A percentile compares a stretch with the other conserved stretches of the same genome.
These are phyloP conservation scores for Leptomonas pyrrhocoris DNA, from an alignment of 208 protist genomes.

Conservation along the genomic window DNA sequence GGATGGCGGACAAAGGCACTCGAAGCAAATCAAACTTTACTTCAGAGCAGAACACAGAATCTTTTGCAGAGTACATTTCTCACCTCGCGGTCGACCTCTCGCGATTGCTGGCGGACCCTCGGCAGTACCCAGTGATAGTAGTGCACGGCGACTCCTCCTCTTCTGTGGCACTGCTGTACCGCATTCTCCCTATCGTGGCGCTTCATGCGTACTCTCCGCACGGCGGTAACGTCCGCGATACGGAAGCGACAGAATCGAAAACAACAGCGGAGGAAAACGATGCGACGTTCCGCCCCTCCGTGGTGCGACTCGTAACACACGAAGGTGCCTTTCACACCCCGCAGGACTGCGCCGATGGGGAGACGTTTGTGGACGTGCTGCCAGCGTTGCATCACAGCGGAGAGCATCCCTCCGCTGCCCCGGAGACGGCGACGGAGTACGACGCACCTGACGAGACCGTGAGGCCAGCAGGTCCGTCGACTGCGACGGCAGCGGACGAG, in stretches of 20 bases:
- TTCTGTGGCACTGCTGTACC: conserved; percentile 21
- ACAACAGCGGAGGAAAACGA: neutral
- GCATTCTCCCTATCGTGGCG: conserved; percentile 10
- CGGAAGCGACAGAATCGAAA: neutral
- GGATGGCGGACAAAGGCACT: no score
- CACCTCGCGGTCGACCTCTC: neutral
- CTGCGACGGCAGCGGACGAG: neutral
- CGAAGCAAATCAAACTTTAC: neutral
- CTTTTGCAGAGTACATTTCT: neutral
- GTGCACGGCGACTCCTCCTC: conserved; percentile 23
- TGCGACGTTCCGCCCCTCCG: neutral
- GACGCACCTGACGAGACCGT: neutral
- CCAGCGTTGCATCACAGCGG: neutral
- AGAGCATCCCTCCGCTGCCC: no score
- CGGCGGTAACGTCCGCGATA: neutral
- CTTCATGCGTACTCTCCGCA: neutral
- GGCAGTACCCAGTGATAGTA: conserved; percentile 21
- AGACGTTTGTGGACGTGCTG: conserved; percentile 12
- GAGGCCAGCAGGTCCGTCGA: neutral
- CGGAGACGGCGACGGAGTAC: no score
- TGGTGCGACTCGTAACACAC: conserved; percentile 40
- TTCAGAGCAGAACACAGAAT: neutral
- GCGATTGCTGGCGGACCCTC: conserved; percentile 5
- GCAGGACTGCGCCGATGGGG: neutral
- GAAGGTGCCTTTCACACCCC: conserved; percentile 13